Evolutionary conservation across 179 eudicot species (phyloP).

Genomic region (Spergularia azorica): DNA sequence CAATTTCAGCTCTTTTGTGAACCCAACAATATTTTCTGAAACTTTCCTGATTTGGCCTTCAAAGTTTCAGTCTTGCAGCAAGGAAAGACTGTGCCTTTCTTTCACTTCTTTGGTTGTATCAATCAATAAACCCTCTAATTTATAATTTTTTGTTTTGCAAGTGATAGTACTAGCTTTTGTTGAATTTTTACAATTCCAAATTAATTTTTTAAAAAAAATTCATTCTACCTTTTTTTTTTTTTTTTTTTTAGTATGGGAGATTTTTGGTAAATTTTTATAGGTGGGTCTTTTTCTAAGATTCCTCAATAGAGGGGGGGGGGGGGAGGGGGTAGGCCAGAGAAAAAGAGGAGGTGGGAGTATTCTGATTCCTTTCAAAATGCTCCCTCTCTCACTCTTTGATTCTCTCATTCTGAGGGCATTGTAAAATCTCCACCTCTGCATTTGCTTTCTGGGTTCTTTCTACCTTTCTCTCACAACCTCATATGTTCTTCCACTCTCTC

Average conservation of each 20-base stretch:
- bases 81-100: constrained; percentile 12
- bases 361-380: constrained; percentile 72
- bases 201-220: neutral
- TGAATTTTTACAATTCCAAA: constrained; percentile 10
- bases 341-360: constrained; percentile 40
- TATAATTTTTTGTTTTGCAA: neutral
- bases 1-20: constrained; percentile 28
- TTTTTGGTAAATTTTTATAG: constrained; percentile 47
- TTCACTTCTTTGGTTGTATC: constrained; percentile 7
- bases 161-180: constrained; percentile 1
- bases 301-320: constrained; percentile 45
- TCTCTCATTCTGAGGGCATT: constrained; percentile 35
- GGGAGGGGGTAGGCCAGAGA: constrained; percentile 39
- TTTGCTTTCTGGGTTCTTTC: constrained; percentile 35
- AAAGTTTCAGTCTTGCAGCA: constrained; percentile 19
- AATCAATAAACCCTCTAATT: neutral
- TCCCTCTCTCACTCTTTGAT: constrained; percentile 47
- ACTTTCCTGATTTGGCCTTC: constrained; percentile 34
- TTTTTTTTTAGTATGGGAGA: constrained; percentile 13
- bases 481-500: constrained; percentile 24
- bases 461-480: constrained; percentile 27
- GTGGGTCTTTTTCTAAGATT: constrained; percentile 72
- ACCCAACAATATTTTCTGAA: constrained; percentile 13
- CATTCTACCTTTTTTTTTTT: neutral
- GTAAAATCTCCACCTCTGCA: constrained; percentile 49